phyloP scores from a whole-genome alignment of 176 grass and related monocot species.

The Aegilops sharonensis region DNA sequence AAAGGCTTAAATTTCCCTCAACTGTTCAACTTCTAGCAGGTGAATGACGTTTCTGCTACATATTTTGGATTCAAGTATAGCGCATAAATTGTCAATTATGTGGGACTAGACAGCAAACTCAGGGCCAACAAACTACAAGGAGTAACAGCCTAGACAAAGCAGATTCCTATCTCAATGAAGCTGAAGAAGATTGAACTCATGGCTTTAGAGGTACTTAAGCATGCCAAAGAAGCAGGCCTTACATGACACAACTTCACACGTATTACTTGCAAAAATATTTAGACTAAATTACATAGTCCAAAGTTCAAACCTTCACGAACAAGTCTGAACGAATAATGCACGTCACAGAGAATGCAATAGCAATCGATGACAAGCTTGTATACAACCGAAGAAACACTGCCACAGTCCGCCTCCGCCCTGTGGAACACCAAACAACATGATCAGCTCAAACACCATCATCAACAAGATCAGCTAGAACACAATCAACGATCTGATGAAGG shows the following conservation, averaged over 20 bases:
- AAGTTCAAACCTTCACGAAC: constrained; percentile 61
- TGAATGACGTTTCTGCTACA: neutral
- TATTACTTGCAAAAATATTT: neutral
- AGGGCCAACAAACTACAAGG: neutral
- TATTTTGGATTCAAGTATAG: neutral
- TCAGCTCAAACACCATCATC: constrained; percentile 9
- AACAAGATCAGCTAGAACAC: constrained; percentile 18
- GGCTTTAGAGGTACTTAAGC: constrained; percentile 12
- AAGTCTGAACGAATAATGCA: constrained; percentile 64
- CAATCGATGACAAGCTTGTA: constrained; percentile 71
- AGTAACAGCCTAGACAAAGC: neutral
- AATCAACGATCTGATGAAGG: neutral
- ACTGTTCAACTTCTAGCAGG: constrained; percentile 14
- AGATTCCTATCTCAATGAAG: neutral
- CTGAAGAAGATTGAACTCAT: neutral
- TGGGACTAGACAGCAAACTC: neutral
- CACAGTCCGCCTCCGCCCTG: constrained; percentile 65
- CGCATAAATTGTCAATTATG: neutral
- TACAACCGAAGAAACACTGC: constrained; percentile 60
- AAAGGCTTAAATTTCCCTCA: neutral
- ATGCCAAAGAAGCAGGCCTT: neutral
- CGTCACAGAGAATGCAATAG: constrained; percentile 56
- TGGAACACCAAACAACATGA: constrained; percentile 24
- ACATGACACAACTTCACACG: neutral
- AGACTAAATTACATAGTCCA: constrained; percentile 2